Base-by-base conservation (phyloP, 2,329 filamentous ascomycete genomes). In the Apiospora saccharicola region DNA sequence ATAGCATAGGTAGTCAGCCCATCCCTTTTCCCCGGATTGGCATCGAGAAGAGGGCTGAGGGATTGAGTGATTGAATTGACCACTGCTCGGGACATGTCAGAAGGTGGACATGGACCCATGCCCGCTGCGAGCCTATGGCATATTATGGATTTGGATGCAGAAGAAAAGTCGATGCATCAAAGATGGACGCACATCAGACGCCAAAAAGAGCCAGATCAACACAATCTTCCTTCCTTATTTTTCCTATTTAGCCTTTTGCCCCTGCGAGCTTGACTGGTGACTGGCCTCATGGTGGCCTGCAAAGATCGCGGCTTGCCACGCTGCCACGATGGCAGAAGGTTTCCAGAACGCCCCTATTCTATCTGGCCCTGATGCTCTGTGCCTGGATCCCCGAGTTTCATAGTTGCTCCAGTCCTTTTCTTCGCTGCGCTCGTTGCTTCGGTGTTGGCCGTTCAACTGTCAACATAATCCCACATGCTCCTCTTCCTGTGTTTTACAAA, bases 41-140 rank as follows among this genome's bases (percentile, higher is more conserved):
- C 53, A 61, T 61, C 53, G 53, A 61, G 26, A 61, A 61, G 30
- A 61, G 34, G 53, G 53, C 51, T 53, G 53, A 34, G 19, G 30
- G 34, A 19, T 22, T 61, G 53, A 34, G 14, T 61, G 53, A 19
- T 61, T 61, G 53, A 61, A 19, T 61, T 61, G 53, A 61, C 53
- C 53, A 34, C 22, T 61, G 53, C 53, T 19, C 53, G 53, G 53
- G 30, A 61, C 53, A 37, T 61, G 34, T 34, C 53, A 37, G 53
- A 61, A 22, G 53, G 53, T 61, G 53, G 53, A 37, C 53, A 61
- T 61, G 30, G 26, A 57, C 26, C 53, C 53, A 37, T 61, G 53
- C 22, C 22, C 53, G 53, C 53, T 61, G 53, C 53, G 14, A 61
- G 46, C 53, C 53, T 61, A 61, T 61, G 53, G 53, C 53, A 61